Conservation (phyloP, 306 rosid species). For the Malus fusca region DNA sequence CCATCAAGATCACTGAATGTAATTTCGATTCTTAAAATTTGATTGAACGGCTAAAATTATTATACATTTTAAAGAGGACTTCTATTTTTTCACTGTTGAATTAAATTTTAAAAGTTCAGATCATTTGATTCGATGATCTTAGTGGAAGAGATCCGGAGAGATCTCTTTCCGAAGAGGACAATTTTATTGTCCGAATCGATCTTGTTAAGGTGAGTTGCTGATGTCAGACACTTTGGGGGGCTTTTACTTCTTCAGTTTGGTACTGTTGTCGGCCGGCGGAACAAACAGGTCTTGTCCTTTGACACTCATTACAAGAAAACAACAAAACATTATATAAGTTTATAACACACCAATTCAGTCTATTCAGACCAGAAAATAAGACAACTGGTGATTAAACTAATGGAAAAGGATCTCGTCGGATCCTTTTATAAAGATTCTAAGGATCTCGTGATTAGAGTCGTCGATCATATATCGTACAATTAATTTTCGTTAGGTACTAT, state of each 20-base stretch:
- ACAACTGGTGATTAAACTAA: background rate
- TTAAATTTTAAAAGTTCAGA: fast-evolving
- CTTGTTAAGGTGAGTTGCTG: background rate
- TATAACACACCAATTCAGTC: background rate
- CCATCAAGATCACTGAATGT: fast-evolving
- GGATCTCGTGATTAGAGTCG: fast-evolving
- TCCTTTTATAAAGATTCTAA: too few relatives aligned
- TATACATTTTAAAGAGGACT: fast-evolving
- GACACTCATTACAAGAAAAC: too few relatives aligned
- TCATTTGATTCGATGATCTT: fast-evolving
- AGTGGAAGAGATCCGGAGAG: fast-evolving
- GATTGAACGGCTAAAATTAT: fast-evolving
- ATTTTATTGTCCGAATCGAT: background rate
- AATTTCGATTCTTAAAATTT: too few relatives aligned
- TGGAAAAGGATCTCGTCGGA: too few relatives aligned
- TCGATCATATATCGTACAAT: fast-evolving
- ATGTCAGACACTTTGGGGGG: background rate
- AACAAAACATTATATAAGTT: too few relatives aligned
- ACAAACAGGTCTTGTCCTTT: background rate
- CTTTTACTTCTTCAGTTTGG: background rate
- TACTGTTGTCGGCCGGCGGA: background rate
- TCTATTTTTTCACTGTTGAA: fast-evolving
- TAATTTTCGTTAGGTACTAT: fast-evolving
- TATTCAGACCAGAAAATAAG: background rate
- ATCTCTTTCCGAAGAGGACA: background rate